Conservation (phyloP, 805 yeast genomes). For the Cyberlindnera mycetangii region DNA sequence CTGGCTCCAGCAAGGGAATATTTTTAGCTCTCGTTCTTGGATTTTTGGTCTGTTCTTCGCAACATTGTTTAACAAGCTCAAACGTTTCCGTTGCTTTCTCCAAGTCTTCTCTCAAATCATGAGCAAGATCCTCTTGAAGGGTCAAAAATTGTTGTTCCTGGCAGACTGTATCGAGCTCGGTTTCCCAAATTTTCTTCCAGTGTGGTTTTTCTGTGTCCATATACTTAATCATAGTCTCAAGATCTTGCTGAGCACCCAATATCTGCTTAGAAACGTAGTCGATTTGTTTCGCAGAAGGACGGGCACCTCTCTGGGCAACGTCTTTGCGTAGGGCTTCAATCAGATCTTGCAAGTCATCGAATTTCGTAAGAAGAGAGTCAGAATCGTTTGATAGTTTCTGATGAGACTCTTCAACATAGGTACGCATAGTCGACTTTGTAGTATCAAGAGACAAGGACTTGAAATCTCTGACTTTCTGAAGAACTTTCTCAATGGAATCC, state of each 20-base stretch:
- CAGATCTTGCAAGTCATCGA: slow-evolving; percentile 89
- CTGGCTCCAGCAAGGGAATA: slow-evolving; percentile 58
- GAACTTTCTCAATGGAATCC: slow-evolving; percentile 40
- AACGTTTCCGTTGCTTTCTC: slow-evolving; percentile 79
- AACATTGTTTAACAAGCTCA: slow-evolving; percentile 74
- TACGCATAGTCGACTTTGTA: slow-evolving; percentile 35
- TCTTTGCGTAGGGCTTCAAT: slow-evolving; percentile 88
- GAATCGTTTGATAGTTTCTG: slow-evolving; percentile 70
- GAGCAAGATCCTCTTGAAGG: slow-evolving; percentile 81
- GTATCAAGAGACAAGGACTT: slow-evolving; percentile 44
- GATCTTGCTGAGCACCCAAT: slow-evolving; percentile 47
- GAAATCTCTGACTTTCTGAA: slow-evolving; percentile 47
- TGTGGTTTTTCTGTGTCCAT: slow-evolving; percentile 70
- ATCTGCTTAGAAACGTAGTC: slow-evolving; percentile 65
- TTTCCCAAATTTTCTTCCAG: slow-evolving; percentile 92
- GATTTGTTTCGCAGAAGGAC: slow-evolving; percentile 73
- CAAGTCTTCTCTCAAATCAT: slow-evolving; percentile 78
- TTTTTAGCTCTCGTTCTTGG: slow-evolving; percentile 38
- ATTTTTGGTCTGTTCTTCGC: slow-evolving; percentile 70
- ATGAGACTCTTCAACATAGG: slow-evolving; percentile 77
- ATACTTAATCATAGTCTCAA: slow-evolving; percentile 55
- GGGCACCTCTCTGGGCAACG: slow-evolving; percentile 86
- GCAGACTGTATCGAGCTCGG: slow-evolving; percentile 83
- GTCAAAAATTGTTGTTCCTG: slow-evolving; percentile 93
- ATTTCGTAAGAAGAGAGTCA: slow-evolving; percentile 67